phyloP scores from a whole-genome alignment of 331 rosid species.

The Arachis monticola region DNA sequence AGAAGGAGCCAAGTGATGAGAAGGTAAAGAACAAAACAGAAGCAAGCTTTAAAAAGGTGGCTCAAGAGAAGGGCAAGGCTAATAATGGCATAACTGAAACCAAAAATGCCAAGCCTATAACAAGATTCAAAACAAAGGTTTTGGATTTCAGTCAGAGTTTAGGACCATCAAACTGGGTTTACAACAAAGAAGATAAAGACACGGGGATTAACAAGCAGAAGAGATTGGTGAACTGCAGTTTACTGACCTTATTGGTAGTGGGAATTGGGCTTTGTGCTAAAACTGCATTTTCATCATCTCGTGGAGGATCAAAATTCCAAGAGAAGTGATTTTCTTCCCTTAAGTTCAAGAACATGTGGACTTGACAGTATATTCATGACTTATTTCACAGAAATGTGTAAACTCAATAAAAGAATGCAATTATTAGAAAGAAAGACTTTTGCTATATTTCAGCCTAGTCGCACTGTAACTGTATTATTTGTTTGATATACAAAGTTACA shows the following conservation, averaged over 20 bases:
- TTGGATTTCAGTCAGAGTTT: conserved; percentile 40
- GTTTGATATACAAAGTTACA: conserved; percentile 12
- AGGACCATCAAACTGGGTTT: conserved; percentile 21
- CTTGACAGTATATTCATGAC: neutral
- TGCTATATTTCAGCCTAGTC: conserved; percentile 12
- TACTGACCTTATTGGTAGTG: conserved; percentile 26
- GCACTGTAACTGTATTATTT: neutral
- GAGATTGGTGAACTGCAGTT: conserved; percentile 25
- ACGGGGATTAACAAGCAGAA: conserved; percentile 29
- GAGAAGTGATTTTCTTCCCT: conserved; percentile 35
- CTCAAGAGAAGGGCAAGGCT: conserved; percentile 11
- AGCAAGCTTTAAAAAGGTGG: conserved; percentile 18
- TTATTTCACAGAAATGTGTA: conserved; percentile 19
- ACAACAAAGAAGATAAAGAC: conserved; percentile 9
- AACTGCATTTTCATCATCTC: conserved; percentile 23
- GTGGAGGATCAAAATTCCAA: conserved; percentile 27
- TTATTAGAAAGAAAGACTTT: neutral
- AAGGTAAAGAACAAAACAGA: conserved; percentile 23
- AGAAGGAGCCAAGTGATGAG: conserved; percentile 31
- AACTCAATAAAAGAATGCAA: conserved; percentile 35
- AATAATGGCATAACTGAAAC: conserved; percentile 25
- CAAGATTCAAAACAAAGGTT: conserved; percentile 43
- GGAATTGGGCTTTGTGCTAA: conserved; percentile 39
- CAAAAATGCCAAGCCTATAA: conserved; percentile 14
- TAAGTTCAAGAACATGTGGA: conserved; percentile 2